Evolutionary conservation across 2,329 filamentous ascomycete species (phyloP).

Genomic region (Metarhizium robertsii): DNA sequence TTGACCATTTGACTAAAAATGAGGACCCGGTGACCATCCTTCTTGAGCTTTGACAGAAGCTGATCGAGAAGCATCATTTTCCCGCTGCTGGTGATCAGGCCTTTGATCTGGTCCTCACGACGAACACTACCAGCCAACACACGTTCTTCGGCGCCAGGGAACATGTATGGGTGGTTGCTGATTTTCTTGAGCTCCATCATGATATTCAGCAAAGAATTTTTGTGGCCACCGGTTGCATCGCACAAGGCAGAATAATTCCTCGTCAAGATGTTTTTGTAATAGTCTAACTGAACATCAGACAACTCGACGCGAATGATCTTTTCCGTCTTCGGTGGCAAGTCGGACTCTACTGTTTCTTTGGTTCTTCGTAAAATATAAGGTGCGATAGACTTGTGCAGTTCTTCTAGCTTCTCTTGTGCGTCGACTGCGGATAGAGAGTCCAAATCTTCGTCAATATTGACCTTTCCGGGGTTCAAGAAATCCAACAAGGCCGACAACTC

Average conservation of each 20-base stretch:
- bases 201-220: constrained; percentile 91
- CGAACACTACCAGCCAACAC: constrained; percentile 72
- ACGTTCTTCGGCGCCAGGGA: constrained; percentile 84
- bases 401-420: constrained; percentile 78
- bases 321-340: constrained; percentile 92
- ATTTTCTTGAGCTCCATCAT: constrained; percentile 99
- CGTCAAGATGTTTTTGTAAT: constrained; percentile 98
- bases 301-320: constrained; percentile 98
- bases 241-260: constrained; percentile 93
- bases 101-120: constrained; percentile 84
- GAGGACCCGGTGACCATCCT: constrained; percentile 87
- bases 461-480: constrained; percentile 91
- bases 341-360: constrained; percentile 95
- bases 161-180: constrained; percentile 98
- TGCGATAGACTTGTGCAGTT: constrained; percentile 77
- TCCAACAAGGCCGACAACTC: constrained; percentile 90
- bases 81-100: constrained; percentile 90
- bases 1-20: constrained; percentile 99
- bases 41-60: constrained; percentile 86
- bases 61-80: constrained; percentile 99
- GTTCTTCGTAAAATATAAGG: constrained; percentile 93
- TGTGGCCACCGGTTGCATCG: constrained; percentile 81
- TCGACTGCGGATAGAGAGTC: constrained; percentile 68
- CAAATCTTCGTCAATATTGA: constrained; percentile 84
- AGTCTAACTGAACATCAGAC: constrained; percentile 91